Evolutionary conservation across 768 basidiomycete genomes (phyloP), one percentile per base, ranked within the genome.

Genomic region (Cystobasidiopsis lactophilus): DNA sequence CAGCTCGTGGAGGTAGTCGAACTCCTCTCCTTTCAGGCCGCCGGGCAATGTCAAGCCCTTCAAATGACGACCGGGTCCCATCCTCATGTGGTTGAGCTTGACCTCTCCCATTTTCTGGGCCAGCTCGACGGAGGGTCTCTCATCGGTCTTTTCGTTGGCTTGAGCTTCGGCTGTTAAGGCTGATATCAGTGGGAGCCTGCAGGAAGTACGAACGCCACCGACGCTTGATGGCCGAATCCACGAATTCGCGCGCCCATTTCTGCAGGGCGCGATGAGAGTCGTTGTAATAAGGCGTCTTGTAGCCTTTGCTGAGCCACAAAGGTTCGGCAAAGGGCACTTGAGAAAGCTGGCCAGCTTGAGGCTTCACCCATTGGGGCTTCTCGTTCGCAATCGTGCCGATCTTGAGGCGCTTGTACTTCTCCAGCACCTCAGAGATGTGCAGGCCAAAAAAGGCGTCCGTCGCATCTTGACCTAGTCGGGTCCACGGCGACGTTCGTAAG

Each of bases 1-100:
- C 52, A 85, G 30, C 70, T 84, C 88, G 61, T 88, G 85, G 73
- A 89, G 88, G 61, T 81, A 84, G 64, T 86, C 80, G 61, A 82
- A 89, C 66, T 86, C 79, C 63, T 84, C 80, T 1, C 81, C 77
- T 38, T 74, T 73, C 39, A 79, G 61, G 3, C 81, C 85, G 49
- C 72, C 74, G 72, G 84, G 77, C 5, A 91, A 69, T 11, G 67
- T 73, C 24, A 72, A 70, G 1, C 89, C 88, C 65, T 82, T 73
- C 37, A 89, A 67, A 60, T 89, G 85, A 59, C 78, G 80, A 24
- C 85, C 85, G 0, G 89, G 88, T 16, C 89, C 89, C 68, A 89
- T 72, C 21, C 83, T 73, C 85, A 93, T 91, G 14, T 84, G 82
- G 63, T 85, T 81, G 14, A 91, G 46, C 60, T 85, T 79, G 30